A percentile compares a stretch with the other conserved stretches of the same genome.
Conservation (phyloP, 192 early-diverging fungal genomes). For the Diversispora eburnea region DNA sequence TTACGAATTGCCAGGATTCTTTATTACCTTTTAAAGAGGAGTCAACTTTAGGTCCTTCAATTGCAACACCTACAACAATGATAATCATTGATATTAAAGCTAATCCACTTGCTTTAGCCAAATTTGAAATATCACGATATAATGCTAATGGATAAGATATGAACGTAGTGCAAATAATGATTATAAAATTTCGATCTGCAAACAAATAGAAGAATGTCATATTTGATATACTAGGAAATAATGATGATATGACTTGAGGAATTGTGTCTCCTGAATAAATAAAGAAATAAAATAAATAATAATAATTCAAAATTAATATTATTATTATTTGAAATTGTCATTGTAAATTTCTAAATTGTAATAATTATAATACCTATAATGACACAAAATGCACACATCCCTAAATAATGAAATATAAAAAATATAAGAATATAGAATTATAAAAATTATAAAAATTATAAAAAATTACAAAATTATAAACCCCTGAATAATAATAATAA, state of each 20-base stretch:
- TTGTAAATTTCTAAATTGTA: too few species aligned
- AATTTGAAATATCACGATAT: constrained; percentile 81
- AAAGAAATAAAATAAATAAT: neutral
- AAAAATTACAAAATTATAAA: constrained; percentile 6
- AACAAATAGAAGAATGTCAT: constrained; percentile 59
- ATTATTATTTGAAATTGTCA: too few species aligned
- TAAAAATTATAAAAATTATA: neutral
- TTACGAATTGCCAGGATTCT: constrained; percentile 38
- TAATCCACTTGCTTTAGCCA: constrained; percentile 85
- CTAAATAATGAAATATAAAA: constrained; percentile 1
- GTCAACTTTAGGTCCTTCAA: constrained; percentile 65
- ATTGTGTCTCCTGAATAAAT: constrained; percentile 81
- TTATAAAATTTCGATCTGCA: constrained; percentile 68
- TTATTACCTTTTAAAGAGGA: constrained; percentile 48
- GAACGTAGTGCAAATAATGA: constrained; percentile 69
- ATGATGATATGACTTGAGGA: constrained; percentile 72
- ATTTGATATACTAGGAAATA: constrained; percentile 56
- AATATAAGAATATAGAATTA: neutral
- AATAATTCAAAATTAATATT: neutral
- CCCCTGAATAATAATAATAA: too few species aligned
- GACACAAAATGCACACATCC: constrained; percentile 24
- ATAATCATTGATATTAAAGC: constrained; percentile 80
- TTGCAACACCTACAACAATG: constrained; percentile 65
- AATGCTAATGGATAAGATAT: constrained; percentile 83
- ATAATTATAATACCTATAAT: constrained; percentile 21